Evolutionary conservation across 306 rosid genomes (phyloP), one percentile per base, ranked within the genome.

Genomic region (Gastrolobium bilobum): DNA sequence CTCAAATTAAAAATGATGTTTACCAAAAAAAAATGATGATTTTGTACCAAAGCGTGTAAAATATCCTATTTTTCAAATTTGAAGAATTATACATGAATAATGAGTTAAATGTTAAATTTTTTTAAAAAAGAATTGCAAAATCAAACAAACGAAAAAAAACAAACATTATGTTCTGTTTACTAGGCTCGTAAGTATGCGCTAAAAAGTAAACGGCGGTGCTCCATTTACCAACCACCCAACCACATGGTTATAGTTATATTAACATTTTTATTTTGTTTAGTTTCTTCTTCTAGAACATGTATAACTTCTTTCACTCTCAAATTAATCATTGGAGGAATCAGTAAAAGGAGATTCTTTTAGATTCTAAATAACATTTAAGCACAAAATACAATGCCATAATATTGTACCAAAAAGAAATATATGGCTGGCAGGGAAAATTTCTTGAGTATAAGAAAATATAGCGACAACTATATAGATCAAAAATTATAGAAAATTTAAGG

Each of bases 271-370:
- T 57, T 44, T 73, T 46, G 11, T 20, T 71, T 53, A 46, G 26
- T 61, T 61, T 44, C 50, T 56, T 68, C 61, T 60, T 59, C 46
- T n/a, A 48, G 47, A 60, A 34, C 3, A 20, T 60, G 8, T 37
- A 20, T 2, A 13, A 37, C 11, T 2, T 10, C 57, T 59, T 37
- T 37, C 51, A 59, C 13, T 38, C 38, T 8, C 56, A 66, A 67
- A 67, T 79, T 48, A 75, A 73, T 82, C 81, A 68, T 68, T 59
- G 4, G 60, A 60, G 50, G 73, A 76, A 67, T 58, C 10, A 31
- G 72, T 81, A 75, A 75, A 52, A 75, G 69, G 57, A 2, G 31
- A 9, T 15, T 65, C n/a, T 39, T 63, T 62, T 63, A 20, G 26
- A n/a, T 14, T 9, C 4, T 30, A 37, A 61, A 38, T 63, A 62